Percentiles rank a stretch among this genome's conserved stretches.
Evolutionary conservation across 2,329 filamentous ascomycete species (phyloP).

Genomic region (Teratosphaeria pseudoeucalypti): DNA sequence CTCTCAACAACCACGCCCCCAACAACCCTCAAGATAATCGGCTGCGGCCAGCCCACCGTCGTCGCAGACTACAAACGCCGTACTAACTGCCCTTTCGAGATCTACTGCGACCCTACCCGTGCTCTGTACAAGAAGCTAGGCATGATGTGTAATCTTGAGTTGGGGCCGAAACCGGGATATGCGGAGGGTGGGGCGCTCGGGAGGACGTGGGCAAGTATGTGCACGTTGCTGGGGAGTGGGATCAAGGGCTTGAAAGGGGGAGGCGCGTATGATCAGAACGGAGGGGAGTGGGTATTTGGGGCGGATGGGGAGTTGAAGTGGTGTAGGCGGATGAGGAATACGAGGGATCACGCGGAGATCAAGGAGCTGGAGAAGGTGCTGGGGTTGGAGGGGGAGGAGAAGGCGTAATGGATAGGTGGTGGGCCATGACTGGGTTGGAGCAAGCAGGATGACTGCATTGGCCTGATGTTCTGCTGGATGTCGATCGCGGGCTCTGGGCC

Average conservation of each 20-base stretch:
- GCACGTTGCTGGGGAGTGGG: constrained; percentile 14
- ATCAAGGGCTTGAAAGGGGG: constrained; percentile 8
- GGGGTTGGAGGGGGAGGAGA: constrained; percentile 13
- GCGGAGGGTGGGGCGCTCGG: constrained; percentile 12
- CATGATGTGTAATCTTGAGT: constrained; percentile 19
- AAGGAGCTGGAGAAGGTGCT: constrained; percentile 24
- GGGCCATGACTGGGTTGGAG: no score
- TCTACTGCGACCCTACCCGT: constrained; percentile 25
- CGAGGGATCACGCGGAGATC: constrained; percentile 26
- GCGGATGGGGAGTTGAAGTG: constrained; percentile 24
- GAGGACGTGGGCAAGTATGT: constrained; percentile 12
- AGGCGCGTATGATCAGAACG: constrained; percentile 25
- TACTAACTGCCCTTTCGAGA: constrained; percentile 20
- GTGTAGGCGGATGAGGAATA: constrained; percentile 26
- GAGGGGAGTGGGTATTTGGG: constrained; percentile 29
- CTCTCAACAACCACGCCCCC: constrained; percentile 10
- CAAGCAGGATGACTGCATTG: no score
- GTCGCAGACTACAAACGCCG: constrained; percentile 22
- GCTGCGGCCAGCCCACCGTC: constrained; percentile 23
- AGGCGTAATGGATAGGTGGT: no score
- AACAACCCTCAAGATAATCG: constrained; percentile 24
- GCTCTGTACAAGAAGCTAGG: constrained; percentile 22
- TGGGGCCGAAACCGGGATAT: constrained; percentile 20
- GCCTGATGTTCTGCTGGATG: no score
- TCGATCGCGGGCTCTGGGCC: no score